Percentiles rank a stretch among this genome's conserved stretches.
Conservation (phyloP, 2,329 filamentous ascomycete species). For the Diplodia mutila region DNA sequence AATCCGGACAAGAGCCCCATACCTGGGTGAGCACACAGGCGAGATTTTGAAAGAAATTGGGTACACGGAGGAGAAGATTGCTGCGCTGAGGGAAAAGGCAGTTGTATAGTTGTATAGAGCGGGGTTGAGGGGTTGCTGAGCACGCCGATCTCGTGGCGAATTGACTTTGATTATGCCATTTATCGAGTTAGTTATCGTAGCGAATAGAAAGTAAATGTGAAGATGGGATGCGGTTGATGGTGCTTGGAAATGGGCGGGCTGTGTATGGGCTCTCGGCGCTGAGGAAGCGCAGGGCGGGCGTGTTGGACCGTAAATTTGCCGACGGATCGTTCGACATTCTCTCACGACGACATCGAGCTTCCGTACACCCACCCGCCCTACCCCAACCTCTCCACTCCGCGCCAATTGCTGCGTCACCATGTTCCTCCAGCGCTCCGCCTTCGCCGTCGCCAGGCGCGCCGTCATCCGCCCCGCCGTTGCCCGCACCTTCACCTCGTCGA, state of each 20-base stretch:
- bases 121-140: neutral
- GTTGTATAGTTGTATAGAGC: neutral
- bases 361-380: conserved; percentile 29
- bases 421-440: conserved; percentile 56
- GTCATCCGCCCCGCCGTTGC: conserved; percentile 45
- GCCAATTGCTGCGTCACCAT: conserved; percentile 45
- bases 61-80: neutral
- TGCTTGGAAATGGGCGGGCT: conserved; percentile 22
- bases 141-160: neutral
- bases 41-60: conserved; percentile 30
- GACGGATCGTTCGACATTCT: conserved; percentile 24
- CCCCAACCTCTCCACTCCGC: conserved; percentile 39
- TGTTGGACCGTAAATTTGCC: neutral
- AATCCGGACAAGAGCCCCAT: conserved; percentile 34
- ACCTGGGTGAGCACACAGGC: conserved; percentile 36
- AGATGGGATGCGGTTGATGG: neutral
- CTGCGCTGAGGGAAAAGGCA: neutral
- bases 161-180: too few species aligned
- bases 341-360: conserved; percentile 21
- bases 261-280: conserved; percentile 19
- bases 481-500: conserved; percentile 52
- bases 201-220: neutral
- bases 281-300: neutral
- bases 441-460: conserved; percentile 51
- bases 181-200: neutral